A percentile compares a stretch with the other conserved stretches of the same genome.
These are phyloP conservation scores for Platanus orientalis DNA, from an alignment of 164 flowering plant species.

Conservation along the genomic window DNA sequence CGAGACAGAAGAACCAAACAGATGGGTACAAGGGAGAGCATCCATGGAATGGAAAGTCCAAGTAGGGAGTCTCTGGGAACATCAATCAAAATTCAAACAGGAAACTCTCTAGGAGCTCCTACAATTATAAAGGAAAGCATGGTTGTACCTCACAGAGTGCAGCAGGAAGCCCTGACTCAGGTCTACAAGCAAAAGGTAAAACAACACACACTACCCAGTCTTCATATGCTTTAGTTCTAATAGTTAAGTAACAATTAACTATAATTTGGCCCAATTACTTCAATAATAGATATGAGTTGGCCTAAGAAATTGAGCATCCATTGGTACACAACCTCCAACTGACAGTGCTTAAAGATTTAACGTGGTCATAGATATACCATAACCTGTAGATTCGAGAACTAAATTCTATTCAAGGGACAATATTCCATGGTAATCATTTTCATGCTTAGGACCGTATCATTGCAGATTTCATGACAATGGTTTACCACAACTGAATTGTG, in stretches of 20 bases:
- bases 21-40: conserved; percentile 13
- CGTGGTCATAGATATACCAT: too few relatives aligned
- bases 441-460: too few relatives aligned
- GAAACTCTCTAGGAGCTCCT: conserved; percentile 43
- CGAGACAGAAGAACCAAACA: conserved; percentile 9
- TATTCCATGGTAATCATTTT: too few relatives aligned
- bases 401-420: too few relatives aligned
- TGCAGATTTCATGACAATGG: too few relatives aligned
- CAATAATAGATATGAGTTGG: not conserved
- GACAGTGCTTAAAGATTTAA: too few relatives aligned
- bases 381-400: too few relatives aligned
- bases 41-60: conserved; percentile 30
- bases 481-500: too few relatives aligned
- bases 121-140: conserved; percentile 29
- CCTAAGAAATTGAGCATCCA: not conserved
- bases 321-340: not conserved
- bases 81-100: conserved; percentile 74
- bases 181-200: conserved; percentile 51
- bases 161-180: conserved; percentile 36
- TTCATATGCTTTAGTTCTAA: not conserved
- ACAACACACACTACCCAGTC: not conserved
- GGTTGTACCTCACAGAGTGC: conserved; percentile 21
- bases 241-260: not conserved
- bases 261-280: not conserved
- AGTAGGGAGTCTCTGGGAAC: conserved; percentile 54